Conservation (phyloP, 495 filamentous ascomycete genomes). For the Penicillium taxi region DNA sequence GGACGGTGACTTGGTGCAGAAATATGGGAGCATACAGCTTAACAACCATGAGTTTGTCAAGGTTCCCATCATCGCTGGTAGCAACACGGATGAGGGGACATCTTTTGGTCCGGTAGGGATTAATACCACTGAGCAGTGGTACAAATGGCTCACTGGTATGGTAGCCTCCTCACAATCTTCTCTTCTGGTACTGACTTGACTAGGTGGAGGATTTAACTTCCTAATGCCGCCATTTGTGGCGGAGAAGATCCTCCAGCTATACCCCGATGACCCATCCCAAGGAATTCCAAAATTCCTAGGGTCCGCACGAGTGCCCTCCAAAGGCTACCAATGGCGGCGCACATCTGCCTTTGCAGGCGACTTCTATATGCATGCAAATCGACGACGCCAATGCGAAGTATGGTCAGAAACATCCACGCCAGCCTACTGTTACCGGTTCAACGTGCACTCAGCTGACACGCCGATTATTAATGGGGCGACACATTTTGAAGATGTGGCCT, state of each 20-base stretch:
- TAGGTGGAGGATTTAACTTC: slow-evolving; percentile 22
- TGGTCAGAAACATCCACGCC: slow-evolving; percentile 38
- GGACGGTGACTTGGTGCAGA: slow-evolving; percentile 44
- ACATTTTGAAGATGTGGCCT: slow-evolving; percentile 56
- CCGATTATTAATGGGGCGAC: slow-evolving; percentile 33
- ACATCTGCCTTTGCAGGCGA: slow-evolving; percentile 48
- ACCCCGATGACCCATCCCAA: slow-evolving; percentile 41
- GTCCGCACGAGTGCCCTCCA: slow-evolving; percentile 30
- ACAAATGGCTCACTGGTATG: slow-evolving; percentile 35
- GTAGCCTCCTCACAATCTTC: neutral
- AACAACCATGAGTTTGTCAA: slow-evolving; percentile 34
- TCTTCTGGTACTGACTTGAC: neutral
- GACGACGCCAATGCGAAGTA: slow-evolving; percentile 45
- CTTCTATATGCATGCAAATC: slow-evolving; percentile 46
- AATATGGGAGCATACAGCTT: slow-evolving; percentile 29
- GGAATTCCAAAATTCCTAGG: slow-evolving; percentile 40
- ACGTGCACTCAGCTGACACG: slow-evolving; percentile 37
- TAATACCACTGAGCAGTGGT: slow-evolving; percentile 39
- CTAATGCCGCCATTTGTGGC: slow-evolving; percentile 26
- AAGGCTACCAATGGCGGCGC: slow-evolving; percentile 42
- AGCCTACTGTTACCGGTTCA: slow-evolving; percentile 59
- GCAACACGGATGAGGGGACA: slow-evolving; percentile 44
- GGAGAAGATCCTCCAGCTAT: slow-evolving; percentile 37
- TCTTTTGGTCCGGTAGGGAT: slow-evolving; percentile 37
- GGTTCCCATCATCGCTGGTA: slow-evolving; percentile 41